Base-by-base conservation (phyloP, 768 basidiomycete species). In the Ramaria rubella region DNA sequence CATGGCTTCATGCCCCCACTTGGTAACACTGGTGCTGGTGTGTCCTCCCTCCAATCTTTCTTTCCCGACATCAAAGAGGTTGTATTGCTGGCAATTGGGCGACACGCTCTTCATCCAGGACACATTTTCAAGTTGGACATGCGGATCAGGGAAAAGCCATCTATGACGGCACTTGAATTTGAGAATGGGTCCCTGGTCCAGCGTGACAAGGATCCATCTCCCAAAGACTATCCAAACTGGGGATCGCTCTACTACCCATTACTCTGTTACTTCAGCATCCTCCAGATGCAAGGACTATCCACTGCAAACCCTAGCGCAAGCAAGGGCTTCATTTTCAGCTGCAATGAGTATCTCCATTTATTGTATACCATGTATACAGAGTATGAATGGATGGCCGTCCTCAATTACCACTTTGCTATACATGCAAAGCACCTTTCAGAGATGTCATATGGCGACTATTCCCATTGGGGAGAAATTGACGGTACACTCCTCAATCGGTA, bases 61-160 rank as follows among this genome's bases (percentile, higher is more conserved):
- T 46, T 46, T 46, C 44, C 48, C 6, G 48, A 49, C 48, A 49
- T 49, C 48, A 26, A 49, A 26, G 48, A 49, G 29, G 21, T 26
- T 5, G 17, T 30, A 8, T 26, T 49, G 11, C 48, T 26, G 48
- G 48, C 48, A 30, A 29, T 49, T 30, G 48, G 48, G 17, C 48
- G 48, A 5, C 48, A 49, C 48, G 27, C 48, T 11, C 26, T 49
- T 24, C 21, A 19, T 5, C 48, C 48, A 5, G 48, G 48, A 8
- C 48, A 7, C 12, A 5, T 49, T 9, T 46, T 9, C 44, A 46
- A 46, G 23, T 24, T 46, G 12, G 44, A 46, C 44, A 46, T 23
- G 14, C 12, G 44, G 44, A 14, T 46, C 9, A 14, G 23, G 9
- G 44, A 46, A 11, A 46, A 46, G 23, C 44, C 21, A 5, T 9